These are phyloP conservation scores for Apiotrichum domesticum DNA, from an alignment of 1,284 basidiomycete species.

Conservation along the genomic window DNA sequence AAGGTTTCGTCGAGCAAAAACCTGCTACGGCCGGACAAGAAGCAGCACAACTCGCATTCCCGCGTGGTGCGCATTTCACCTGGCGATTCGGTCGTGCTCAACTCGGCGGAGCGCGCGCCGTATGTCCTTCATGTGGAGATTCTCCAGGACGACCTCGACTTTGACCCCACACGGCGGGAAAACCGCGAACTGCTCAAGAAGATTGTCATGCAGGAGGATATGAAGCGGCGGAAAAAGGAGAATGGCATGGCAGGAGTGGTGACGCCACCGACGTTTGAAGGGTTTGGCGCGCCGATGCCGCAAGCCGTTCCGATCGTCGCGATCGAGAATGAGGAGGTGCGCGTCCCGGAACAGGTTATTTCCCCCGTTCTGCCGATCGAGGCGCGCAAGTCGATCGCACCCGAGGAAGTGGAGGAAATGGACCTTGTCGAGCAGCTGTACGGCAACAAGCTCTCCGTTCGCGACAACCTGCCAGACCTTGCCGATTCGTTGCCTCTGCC, in stretches of 20 bases:
- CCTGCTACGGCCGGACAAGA: not conserved
- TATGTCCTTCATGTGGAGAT: slow-evolving; percentile 92
- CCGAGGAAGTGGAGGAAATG: slow-evolving; percentile 70
- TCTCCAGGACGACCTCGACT: slow-evolving; percentile 83
- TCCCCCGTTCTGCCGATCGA: not conserved
- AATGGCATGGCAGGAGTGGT: slow-evolving; percentile 14
- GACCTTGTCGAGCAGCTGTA: slow-evolving; percentile 92
- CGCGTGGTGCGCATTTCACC: slow-evolving; percentile 95
- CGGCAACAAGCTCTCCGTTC: slow-evolving; percentile 66
- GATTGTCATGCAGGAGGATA: slow-evolving; percentile 66
- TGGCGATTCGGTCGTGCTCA: slow-evolving; percentile 94
- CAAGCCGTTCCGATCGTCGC: slow-evolving; percentile 5
- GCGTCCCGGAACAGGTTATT: not conserved
- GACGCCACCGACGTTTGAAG: slow-evolving; percentile 7
- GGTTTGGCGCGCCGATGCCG: slow-evolving; percentile 28
- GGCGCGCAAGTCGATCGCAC: slow-evolving; percentile 14
- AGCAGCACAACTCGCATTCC: slow-evolving; percentile 67
- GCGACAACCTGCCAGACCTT: slow-evolving; percentile 63
- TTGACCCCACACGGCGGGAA: slow-evolving; percentile 74
- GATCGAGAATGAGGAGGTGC: slow-evolving; percentile 1
- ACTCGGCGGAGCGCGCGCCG: slow-evolving; percentile 93
- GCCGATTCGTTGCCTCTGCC: slow-evolving; percentile 74
- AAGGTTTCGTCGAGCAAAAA: not conserved
- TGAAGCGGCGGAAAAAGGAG: slow-evolving; percentile 40
- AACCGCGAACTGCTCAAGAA: slow-evolving; percentile 84